Base-by-base conservation (phyloP, 2,329 filamentous ascomycete species). In the Neofusicoccum parvum region DNA sequence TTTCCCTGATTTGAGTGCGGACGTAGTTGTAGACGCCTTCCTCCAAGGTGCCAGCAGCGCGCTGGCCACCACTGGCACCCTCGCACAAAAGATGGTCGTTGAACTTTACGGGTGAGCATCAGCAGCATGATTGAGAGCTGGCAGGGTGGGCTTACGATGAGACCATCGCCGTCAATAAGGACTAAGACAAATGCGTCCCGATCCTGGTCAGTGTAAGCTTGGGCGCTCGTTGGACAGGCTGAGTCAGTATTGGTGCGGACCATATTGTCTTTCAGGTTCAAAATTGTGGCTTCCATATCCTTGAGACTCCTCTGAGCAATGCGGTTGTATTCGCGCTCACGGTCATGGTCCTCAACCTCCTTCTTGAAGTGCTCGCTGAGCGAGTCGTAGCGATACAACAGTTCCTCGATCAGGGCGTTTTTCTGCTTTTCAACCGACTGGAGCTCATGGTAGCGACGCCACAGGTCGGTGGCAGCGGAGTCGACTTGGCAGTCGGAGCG, bases 151-250 rank as follows among this genome's bases (percentile, higher is more conserved):
- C 67, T 46, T 68, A 68, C 66, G 67, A 87, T 80, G 74, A 85
- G 82, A 50, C 81, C 82, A 68, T 86, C 83, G 46, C 83, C 85
- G 69, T 87, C 85, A 56, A 87, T 78, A 41, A 87, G 76, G 37
- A 85, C 78, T 15, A 85, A 73, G 46, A 87, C 77, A 69, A 84
- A 87, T 4, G 84, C 80, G 12, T 67, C 64, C 20, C 60, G 64
- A 32, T 60, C 41, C 58, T 58, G 56, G 15, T 54, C 17, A 20
- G 20, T 32, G 63, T 48, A 20, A 65, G 58, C 27, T 17, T 49
- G 45, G 65, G 65, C 53, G 17, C 27, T 14, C 66, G 49, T 27
- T 62, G 56, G n/a, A 39, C 45, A 66, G 45, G 65, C 32, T 6
- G 34, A 54, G 32, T 20, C 43, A 41, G 15, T 12, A 51, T 68